Percentiles rank a stretch among this genome's conserved stretches.
Evolutionary conservation across 202 grass and related monocot genomes (phyloP).

Genomic region (Panicum hallii): DNA sequence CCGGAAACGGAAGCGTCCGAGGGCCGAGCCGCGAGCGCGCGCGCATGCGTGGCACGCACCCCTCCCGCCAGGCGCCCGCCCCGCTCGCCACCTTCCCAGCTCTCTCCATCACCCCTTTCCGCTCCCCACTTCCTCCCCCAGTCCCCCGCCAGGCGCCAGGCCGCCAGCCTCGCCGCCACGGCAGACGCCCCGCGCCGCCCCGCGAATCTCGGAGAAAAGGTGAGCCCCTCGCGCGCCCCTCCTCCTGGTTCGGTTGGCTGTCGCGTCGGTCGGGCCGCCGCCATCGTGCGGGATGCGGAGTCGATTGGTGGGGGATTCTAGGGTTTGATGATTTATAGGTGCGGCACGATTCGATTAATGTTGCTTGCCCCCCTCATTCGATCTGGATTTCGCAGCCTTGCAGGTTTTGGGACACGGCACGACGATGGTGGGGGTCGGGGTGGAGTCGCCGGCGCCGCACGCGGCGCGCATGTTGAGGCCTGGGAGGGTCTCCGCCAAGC

Average conservation of each 20-base stretch:
- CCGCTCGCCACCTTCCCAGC: neutral
- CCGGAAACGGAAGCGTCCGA: neutral
- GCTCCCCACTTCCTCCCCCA: neutral
- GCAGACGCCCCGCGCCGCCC: neutral
- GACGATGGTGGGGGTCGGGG: constrained; percentile 42
- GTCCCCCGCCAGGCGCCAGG: neutral
- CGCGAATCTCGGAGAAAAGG: neutral
- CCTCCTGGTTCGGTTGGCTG: neutral
- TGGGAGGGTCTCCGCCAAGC: constrained; percentile 41
- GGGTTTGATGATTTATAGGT: neutral
- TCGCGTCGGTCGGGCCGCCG: too few relatives aligned
- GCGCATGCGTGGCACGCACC: neutral
- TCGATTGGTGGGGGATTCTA: neutral
- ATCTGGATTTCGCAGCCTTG: constrained; percentile 27
- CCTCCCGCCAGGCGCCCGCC: neutral
- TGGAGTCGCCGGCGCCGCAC: constrained; percentile 41
- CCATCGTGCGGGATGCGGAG: neutral
- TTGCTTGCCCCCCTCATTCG: neutral
- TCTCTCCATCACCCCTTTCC: neutral
- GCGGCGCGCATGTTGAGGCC: constrained; percentile 20
- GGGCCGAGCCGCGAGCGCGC: neutral
- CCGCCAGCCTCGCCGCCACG: neutral
- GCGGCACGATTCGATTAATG: neutral
- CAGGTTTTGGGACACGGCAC: constrained; percentile 11
- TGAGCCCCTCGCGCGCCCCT: neutral